Conservation (phyloP, 768 basidiomycete genomes). For the Leccinum barrowsii region DNA sequence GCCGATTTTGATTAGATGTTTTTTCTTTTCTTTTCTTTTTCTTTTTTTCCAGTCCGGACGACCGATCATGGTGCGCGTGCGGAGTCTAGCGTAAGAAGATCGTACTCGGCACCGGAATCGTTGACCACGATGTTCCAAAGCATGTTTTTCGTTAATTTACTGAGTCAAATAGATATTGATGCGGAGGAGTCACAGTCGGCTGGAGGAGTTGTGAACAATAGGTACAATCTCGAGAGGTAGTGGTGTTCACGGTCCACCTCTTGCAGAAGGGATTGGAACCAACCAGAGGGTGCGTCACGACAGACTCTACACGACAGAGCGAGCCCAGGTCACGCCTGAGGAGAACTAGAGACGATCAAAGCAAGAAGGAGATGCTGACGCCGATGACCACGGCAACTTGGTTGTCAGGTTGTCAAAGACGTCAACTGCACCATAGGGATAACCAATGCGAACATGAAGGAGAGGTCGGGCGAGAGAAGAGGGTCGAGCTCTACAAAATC, state of each 20-base stretch:
- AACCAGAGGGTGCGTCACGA: constrained; percentile 97
- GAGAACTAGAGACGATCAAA: neutral
- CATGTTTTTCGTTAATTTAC: constrained; percentile 79
- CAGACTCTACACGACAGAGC: constrained; percentile 85
- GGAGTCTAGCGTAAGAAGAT: constrained; percentile 81
- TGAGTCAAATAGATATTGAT: constrained; percentile 91
- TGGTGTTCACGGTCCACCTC: constrained; percentile 79
- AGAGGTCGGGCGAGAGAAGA: too few species aligned
- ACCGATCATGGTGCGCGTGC: constrained; percentile 87
- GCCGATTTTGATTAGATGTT: too few species aligned
- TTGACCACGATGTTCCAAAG: constrained; percentile 91
- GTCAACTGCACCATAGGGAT: too few species aligned
- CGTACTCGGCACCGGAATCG: constrained; percentile 79
- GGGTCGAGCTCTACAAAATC: too few species aligned
- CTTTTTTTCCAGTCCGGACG: constrained; percentile 79
- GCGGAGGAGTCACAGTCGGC: constrained; percentile 55
- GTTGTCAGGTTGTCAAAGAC: constrained; percentile 66
- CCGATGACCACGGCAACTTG: constrained; percentile 91
- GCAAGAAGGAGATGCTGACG: constrained; percentile 36
- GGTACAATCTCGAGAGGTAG: neutral
- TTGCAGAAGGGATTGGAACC: constrained; percentile 89
- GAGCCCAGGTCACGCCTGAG: constrained; percentile 76
- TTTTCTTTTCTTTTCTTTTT: constrained; percentile 19
- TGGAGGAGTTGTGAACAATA: constrained; percentile 28
- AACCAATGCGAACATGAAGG: too few species aligned